Evolutionary conservation across 129 eudicot species (phyloP), one percentile per base, ranked within the genome.

Genomic region (Pseudognaphalium luteoalbum): DNA sequence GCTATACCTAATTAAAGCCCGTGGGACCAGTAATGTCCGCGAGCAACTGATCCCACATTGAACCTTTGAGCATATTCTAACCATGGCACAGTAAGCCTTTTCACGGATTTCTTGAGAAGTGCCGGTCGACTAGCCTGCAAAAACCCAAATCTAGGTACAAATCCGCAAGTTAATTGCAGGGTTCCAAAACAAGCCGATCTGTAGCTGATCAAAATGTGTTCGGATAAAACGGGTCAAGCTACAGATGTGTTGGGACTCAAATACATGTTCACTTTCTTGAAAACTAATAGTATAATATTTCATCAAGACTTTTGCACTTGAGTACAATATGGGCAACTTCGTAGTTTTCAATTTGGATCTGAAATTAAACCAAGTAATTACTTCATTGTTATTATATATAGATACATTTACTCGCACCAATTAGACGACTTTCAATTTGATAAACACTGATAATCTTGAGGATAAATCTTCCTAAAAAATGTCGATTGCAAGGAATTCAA

Each of bases 401-500:
- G 20, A 17, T 17, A 16, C 57, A 51, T 11, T 51, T 12, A 1
- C 59, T 15, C 59, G 2, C 10, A 74, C 42, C 2, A 37, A 1
- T 3, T 32, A 63, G 41, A 61, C 70, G 33, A 44, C 35, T 74
- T 61, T 39, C 47, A 39, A 9, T 39, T 52, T 2, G 6, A 5
- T 17, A 50, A 76, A 30, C 63, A 19, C 73, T n/a, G 35, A 50
- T 9, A 66, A 72, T 37, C 42, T 41, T 34, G 41, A 60, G 25
- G 37, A 74, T 22, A 30, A 77, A 52, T 52, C 59, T 34, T 25
- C 33, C 54, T 33, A 28, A 52, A 85, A 85, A 86, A 91, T 89
- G 68, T 90, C 91, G 68, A 78, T 88, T 29, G 97, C 96, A n/a
- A 94, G 91, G 83, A 91, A 78, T 94, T 54, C 89, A 91, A 56